phyloP scores from a whole-genome alignment of 2,329 filamentous ascomycete genomes.

The Mollisia scopiformis region DNA sequence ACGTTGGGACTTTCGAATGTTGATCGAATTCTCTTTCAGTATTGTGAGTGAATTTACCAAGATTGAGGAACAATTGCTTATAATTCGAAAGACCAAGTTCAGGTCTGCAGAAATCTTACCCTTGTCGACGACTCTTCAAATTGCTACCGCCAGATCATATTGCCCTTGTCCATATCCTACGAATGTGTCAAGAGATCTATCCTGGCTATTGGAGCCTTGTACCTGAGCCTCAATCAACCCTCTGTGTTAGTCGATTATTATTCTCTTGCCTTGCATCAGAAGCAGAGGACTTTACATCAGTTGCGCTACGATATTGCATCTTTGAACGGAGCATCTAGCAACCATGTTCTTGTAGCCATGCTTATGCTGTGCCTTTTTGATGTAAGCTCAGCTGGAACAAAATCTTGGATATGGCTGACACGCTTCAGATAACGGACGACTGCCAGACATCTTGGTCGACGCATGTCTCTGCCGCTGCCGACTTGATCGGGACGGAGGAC shows the following conservation, averaged over 20 bases:
- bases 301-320: slow-evolving; percentile 12
- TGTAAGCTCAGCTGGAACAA: not conserved
- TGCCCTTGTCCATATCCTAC: slow-evolving; percentile 13
- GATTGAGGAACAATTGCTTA: not conserved
- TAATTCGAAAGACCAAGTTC: slow-evolving; percentile 6
- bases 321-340: slow-evolving; percentile 4
- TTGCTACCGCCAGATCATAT: slow-evolving; percentile 16
- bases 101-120: slow-evolving; percentile 17
- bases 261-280: slow-evolving; percentile 15
- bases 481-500: slow-evolving; percentile 4
- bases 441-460: slow-evolving; percentile 20
- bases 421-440: slow-evolving; percentile 17
- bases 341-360: slow-evolving; percentile 19
- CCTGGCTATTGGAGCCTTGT: slow-evolving; percentile 14
- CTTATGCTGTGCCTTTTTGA: slow-evolving; percentile 19
- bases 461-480: slow-evolving; percentile 18
- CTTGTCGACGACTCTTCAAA: slow-evolving; percentile 21
- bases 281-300: slow-evolving; percentile 12
- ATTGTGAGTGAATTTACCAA: slow-evolving; percentile 11
- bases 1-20: slow-evolving; percentile 6
- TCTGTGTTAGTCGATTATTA: slow-evolving; percentile 10
- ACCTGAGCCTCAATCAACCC: slow-evolving; percentile 13
- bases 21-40: slow-evolving; percentile 17
- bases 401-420: not conserved
- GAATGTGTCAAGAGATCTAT: slow-evolving; percentile 17